phyloP scores from a whole-genome alignment of 192 early-diverging fungal genomes.

The Spizellomyces punctatus region DNA sequence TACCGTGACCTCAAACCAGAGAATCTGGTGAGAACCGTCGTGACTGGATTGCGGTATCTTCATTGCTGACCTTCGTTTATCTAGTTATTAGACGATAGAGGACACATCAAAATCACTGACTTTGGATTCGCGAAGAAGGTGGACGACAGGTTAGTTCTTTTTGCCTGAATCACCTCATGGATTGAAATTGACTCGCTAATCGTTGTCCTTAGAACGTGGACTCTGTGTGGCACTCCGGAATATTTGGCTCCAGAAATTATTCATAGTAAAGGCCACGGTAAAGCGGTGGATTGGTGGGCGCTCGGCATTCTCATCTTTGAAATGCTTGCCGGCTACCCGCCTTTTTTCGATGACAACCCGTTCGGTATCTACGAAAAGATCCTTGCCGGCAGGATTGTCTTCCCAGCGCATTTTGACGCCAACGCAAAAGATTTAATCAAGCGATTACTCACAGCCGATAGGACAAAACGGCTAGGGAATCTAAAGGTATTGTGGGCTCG shows the following conservation, averaged over 20 bases:
- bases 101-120: constrained; percentile 97
- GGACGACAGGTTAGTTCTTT: constrained; percentile 51
- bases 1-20: constrained; percentile 98
- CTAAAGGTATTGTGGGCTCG: constrained; percentile 51
- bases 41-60: not conserved
- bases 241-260: constrained; percentile 97
- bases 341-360: constrained; percentile 97
- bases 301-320: constrained; percentile 97
- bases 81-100: constrained; percentile 77
- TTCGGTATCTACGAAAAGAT: constrained; percentile 99
- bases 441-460: constrained; percentile 87
- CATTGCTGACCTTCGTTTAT: not conserved
- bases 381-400: constrained; percentile 83
- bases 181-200: constrained; percentile 16
- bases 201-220: constrained; percentile 77
- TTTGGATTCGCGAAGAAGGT: constrained; percentile 98
- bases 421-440: constrained; percentile 89
- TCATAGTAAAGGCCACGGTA: constrained; percentile 94
- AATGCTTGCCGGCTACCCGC: constrained; percentile 96
- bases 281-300: constrained; percentile 99
- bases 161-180: too few relatives aligned
- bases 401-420: constrained; percentile 85
- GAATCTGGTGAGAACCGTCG: constrained; percentile 42
- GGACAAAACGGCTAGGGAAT: constrained; percentile 92
- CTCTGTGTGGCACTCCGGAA: constrained; percentile 96